Evolutionary conservation across 2,329 filamentous ascomycete species (phyloP), one percentile per base, ranked within the genome.

Genomic region (Epichloe sibirici): DNA sequence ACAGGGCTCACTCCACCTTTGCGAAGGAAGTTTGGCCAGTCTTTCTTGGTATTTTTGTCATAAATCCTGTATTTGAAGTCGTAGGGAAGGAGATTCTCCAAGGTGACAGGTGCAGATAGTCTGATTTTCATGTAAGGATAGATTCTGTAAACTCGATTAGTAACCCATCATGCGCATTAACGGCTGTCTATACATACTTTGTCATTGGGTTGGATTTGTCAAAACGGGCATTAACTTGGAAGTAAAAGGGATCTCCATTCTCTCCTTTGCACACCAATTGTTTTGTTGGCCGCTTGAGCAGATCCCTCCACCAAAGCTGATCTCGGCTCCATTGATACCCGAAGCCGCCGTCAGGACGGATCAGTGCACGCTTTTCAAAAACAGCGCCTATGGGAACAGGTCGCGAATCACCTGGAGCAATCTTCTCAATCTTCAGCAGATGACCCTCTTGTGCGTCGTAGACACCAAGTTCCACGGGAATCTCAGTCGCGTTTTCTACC

Each of bases 31-130:
- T 98, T 98, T 4, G 89, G 94, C 93, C 93, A 98, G 66, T 98
- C 93, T 66, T 94, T 95, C 74, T 91, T 94, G 0, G 90, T 96
- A 66, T 95, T 94, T 72, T 94, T 96, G 73, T 98, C 93, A 64
- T 97, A 98, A 52, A 98, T 97, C 52, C 91, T 83, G 67, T 98
- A 98, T 69, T 98, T 97, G 81, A 98, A 98, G 69, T 98, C 93
- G 64, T 93, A 97, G 0, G 93, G 93, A 39, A 98, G 72, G 44
- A 98, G 73, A 59, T 98, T 98, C 67, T 98, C 91, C 4, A 98
- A 78, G 48, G 95, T 91, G 13, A 98, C 82, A 0, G 94, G 93
- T 0, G 93, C 91, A 25, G 89, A 95, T 3, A 98, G 78, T 59
- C 90, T 88, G 58, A 98, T 77, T 54, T 83, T 84, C 93, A 98